phyloP scores from a whole-genome alignment of 2,329 filamentous ascomycete species.

The Aspergillus brasiliensis region DNA sequence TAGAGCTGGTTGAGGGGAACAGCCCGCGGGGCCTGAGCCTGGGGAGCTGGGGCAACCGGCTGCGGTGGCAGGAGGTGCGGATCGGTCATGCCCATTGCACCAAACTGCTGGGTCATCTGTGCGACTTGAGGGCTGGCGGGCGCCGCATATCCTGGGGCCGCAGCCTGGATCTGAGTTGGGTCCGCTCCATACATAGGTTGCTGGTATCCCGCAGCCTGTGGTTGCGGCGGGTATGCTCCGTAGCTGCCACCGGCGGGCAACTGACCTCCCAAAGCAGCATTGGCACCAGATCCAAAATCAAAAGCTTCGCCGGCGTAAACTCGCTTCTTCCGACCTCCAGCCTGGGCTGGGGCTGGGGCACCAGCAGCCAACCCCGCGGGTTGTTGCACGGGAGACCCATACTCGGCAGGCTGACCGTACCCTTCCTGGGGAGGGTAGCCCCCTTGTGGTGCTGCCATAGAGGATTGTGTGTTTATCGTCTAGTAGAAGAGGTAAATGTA shows the following conservation, averaged over 20 bases:
- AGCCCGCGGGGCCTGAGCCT: conserved; percentile 53
- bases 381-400: conserved; percentile 43
- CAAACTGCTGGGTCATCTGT: conserved; percentile 80
- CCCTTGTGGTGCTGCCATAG: conserved; percentile 56
- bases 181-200: conserved; percentile 48
- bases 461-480: conserved; percentile 15
- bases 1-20: conserved; percentile 80
- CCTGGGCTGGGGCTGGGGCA: conserved; percentile 34
- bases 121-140: conserved; percentile 61
- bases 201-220: conserved; percentile 50
- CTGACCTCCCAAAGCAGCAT: conserved; percentile 62
- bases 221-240: conserved; percentile 60
- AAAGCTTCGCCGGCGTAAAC: conserved; percentile 94
- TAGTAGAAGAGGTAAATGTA: background rate
- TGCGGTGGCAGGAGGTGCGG: conserved; percentile 52
- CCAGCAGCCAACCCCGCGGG: conserved; percentile 35
- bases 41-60: conserved; percentile 37
- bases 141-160: conserved; percentile 66
- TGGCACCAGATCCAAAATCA: conserved; percentile 85
- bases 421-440: conserved; percentile 55
- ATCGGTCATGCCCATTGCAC: conserved; percentile 70
- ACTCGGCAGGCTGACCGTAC: conserved; percentile 46
- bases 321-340: conserved; percentile 72
- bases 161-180: conserved; percentile 56
- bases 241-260: conserved; percentile 61